Base-by-base conservation (phyloP, 169 alveolate species). In the Plasmodium malariae region DNA sequence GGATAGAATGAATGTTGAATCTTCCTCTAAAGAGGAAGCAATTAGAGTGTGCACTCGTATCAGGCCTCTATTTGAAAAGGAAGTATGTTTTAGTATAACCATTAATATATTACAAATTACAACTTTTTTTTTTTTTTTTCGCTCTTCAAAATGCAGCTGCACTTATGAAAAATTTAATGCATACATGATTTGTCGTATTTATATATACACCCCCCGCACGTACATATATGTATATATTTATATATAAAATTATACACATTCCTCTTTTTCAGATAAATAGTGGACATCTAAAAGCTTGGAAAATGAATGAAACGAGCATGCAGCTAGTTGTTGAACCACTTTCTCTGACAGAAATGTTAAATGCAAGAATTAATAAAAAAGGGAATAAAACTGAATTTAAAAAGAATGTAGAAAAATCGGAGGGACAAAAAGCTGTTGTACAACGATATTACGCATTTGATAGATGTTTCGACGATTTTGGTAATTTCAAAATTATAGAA, bases 211-310 rank as follows among this genome's bases (percentile, higher is more conserved):
- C 37, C 48, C 36, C 24, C 57, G 30, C 37, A 60, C 73, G 26
- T 30, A 34, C 74, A 5, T 51, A 11, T 11, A 3, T n/a, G 12
- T 19, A n/a, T 9, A 17, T 36, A 34, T 24, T 62, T 26, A 17
- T 40, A 54, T 51, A 68, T 3, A 36, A 11, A 60, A 24, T 14
- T 17, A 43, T 4, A 36, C 32, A 26, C 12, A 5, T 59, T 60
- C 43, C 63, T 51, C 19, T 51, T 36, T 72, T 83, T 45, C 36
- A 93, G 96, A 74, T 93, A 49, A 92, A 91, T 32, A 73, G 92
- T 0, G 94, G 94, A 43, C 96, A 93, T 85, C 19, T 93, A 5
- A 93, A 91, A 71, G 96, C 96, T 14, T 93, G 96, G 96, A 93
- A 88, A 68, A 80, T 93, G 83, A 91, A 89, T 24, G 80, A 83